A percentile compares a stretch with the other conserved stretches of the same genome.
Conservation (phyloP, 192 early-diverging fungal species). For the Pilobolus umbonatus region DNA sequence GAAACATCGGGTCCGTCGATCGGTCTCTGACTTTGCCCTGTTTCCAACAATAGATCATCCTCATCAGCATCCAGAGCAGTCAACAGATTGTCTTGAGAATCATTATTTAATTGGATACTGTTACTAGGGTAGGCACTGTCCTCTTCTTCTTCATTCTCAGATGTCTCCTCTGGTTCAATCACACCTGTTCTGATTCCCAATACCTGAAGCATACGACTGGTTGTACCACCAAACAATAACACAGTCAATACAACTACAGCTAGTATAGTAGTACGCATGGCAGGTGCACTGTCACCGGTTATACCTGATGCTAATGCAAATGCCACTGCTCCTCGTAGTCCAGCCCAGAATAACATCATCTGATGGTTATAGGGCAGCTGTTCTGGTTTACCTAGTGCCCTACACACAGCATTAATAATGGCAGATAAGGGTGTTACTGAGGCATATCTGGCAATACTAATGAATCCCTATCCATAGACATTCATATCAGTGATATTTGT, state of each 20-base stretch:
- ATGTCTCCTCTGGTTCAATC: constrained; percentile 40
- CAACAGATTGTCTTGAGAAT: background rate
- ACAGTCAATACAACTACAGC: constrained; percentile 91
- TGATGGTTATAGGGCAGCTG: constrained; percentile 63
- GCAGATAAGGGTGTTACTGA: constrained; percentile 81
- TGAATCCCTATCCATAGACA: constrained; percentile 56
- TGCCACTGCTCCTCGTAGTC: constrained; percentile 92
- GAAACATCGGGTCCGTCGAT: constrained; percentile 19
- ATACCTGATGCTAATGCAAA: constrained; percentile 90
- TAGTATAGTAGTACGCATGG: constrained; percentile 85
- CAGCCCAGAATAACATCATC: constrained; percentile 95
- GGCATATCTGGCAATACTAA: constrained; percentile 81
- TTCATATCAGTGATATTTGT: no score
- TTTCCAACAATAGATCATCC: constrained; percentile 5
- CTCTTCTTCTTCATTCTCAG: constrained; percentile 43
- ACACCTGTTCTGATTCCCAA: constrained; percentile 77
- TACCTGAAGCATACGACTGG: constrained; percentile 70
- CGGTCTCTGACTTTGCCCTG: background rate
- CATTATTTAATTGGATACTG: background rate
- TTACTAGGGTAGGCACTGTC: background rate
- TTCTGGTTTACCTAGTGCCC: constrained; percentile 44
- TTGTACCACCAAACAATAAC: constrained; percentile 89
- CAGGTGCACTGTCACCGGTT: constrained; percentile 56
- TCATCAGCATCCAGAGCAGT: constrained; percentile 5
- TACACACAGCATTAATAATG: constrained; percentile 72